Percentiles rank a stretch among this genome's conserved stretches.
These are phyloP conservation scores for Moringa oleifera DNA, from an alignment of 345 rosid species.

Conservation along the genomic window DNA sequence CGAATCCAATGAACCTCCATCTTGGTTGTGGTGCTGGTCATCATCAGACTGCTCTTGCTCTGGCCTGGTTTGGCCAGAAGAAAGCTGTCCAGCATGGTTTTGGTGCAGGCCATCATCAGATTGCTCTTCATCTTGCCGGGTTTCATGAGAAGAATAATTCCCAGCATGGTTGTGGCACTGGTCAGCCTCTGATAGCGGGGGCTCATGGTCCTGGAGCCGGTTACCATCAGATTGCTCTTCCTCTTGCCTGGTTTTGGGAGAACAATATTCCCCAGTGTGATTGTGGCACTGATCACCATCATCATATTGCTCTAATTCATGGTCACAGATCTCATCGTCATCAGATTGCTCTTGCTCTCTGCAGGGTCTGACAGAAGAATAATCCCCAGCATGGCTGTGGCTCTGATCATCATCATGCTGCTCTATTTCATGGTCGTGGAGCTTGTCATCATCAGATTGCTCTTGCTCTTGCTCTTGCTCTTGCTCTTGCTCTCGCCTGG, in stretches of 20 bases:
- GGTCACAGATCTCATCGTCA: slow-evolving; percentile 7
- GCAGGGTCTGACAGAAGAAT: no score
- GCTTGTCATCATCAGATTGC: slow-evolving; percentile 21
- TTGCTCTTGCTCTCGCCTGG: slow-evolving; percentile 16
- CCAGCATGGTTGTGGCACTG: slow-evolving; percentile 27
- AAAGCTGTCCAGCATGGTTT: background rate
- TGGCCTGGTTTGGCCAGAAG: background rate
- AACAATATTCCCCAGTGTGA: no score
- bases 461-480: slow-evolving; percentile 23
- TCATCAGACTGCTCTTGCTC: slow-evolving; percentile 17
- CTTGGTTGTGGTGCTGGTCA: slow-evolving; percentile 18
- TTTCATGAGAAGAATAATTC: no score
- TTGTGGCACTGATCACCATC: background rate
- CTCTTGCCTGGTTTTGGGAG: background rate
- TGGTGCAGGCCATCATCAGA: background rate
- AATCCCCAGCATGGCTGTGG: no score
- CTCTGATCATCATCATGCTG: no score
- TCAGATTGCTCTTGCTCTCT: slow-evolving; percentile 12
- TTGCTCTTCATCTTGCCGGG: background rate
- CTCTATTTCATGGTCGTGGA: no score
- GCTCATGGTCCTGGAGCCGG: background rate
- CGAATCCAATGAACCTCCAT: slow-evolving; percentile 47
- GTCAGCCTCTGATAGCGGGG: slow-evolving; percentile 14
- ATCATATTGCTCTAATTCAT: background rate
- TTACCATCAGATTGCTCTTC: slow-evolving; percentile 23